Percentiles rank a stretch among this genome's conserved stretches.
These are phyloP conservation scores for Chionographis japonica DNA, from an alignment of 106 monocot genomes.

Conservation along the genomic window DNA sequence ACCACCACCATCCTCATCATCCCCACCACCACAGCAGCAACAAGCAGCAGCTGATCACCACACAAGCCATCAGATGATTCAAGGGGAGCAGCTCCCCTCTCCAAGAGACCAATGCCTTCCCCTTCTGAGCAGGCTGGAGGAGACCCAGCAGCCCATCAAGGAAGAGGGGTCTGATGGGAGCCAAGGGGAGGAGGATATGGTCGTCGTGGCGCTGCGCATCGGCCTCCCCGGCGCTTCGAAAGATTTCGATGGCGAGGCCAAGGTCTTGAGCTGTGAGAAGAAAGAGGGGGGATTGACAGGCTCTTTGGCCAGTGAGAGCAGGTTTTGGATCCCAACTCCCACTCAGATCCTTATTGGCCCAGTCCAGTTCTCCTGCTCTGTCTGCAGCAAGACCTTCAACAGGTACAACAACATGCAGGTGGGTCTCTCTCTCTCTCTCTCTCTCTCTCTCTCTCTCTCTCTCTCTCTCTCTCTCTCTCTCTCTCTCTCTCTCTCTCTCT, in stretches of 20 bases:
- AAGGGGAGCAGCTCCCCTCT: too few relatives aligned
- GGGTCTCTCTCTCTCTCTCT: neutral
- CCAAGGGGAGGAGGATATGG: neutral
- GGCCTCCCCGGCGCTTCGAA: constrained; percentile 25
- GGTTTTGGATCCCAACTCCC: constrained; percentile 80
- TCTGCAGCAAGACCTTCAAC: constrained; percentile 78
- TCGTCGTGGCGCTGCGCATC: constrained; percentile 31
- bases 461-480: neutral
- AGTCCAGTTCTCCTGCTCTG: constrained; percentile 63
- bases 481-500: neutral
- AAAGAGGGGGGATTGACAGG: neutral
- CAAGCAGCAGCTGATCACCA: neutral
- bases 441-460: neutral
- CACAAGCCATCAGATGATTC: too few relatives aligned
- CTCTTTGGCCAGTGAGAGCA: constrained; percentile 7
- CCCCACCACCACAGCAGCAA: neutral
- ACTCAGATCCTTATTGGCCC: constrained; percentile 73
- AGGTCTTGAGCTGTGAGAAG: neutral
- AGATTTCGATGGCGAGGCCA: constrained; percentile 5
- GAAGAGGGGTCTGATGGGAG: constrained; percentile 8
- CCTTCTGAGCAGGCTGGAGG: constrained; percentile 41
- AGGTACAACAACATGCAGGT: constrained; percentile 94
- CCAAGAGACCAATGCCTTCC: constrained; percentile 24
- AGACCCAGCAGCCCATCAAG: constrained; percentile 13
- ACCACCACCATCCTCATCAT: constrained; percentile 3